Base-by-base conservation (phyloP, 2,329 filamentous ascomycete genomes). In the Diaporthe capsici region DNA sequence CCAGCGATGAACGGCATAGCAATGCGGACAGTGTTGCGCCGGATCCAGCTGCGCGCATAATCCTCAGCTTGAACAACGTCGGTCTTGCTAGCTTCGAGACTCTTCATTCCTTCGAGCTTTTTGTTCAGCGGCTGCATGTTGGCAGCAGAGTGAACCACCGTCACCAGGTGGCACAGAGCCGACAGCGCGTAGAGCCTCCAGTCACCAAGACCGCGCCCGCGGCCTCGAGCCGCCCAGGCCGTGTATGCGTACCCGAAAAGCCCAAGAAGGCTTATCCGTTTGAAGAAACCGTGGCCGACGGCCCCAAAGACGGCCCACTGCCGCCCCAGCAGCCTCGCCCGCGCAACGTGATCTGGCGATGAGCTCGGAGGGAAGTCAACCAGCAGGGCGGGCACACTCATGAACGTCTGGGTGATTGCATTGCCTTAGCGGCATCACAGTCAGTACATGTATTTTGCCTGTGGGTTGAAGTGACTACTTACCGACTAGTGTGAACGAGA, bases 401-500 rank as follows among this genome's bases (percentile, higher is more conserved):
- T 47, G 28, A 49, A 65, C 8, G 61, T 49, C 34, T 65, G 61
- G 2, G 61, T 65, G 9, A 65, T 47, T 12, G 61, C 61, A 22
- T 65, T 65, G 15, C 61, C 61, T 65, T 65, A 10, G 1, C 39
- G 6, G 39, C 1, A 5, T n/a, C 10, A 22, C n/a, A 7, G 39
- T 49, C 42, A 65, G 28, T 15, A 10, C 25, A 4, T 22, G 25
- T 8, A 65, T 5, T 8, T 4, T 9, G 5, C 6, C 9, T 20
- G 7, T 4, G 22, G 17, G 4, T 31, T 17, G 25, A 12, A 9
- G 9, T 34, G 1, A 15, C 1, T 25, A 34, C 61, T 17, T 49
- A 51, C 61, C 61, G 10, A 37, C 61, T 42, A 67, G 42, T n/a
- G 61, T 67, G 39, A 49, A 67, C 15, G 61, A 67, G 61, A 67